Evolutionary conservation across 257 asterid species (phyloP), one percentile per base, ranked within the genome.

Genomic region (Penstemon davidsonii): DNA sequence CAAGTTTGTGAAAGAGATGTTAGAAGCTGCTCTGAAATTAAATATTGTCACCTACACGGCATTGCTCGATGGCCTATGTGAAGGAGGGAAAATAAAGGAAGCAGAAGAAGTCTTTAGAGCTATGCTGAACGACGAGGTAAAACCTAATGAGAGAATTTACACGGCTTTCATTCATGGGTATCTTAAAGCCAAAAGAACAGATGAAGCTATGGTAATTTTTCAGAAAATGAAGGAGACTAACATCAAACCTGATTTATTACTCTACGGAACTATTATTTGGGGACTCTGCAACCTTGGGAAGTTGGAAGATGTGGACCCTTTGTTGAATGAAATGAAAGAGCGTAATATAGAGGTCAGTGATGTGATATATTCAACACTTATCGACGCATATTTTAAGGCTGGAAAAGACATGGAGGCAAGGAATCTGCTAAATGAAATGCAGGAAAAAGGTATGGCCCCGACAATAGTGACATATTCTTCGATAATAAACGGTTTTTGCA

Each of bases 81-180:
- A 86, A 78, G 79, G 75, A 68, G 97, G 95, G 79, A 85, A 74
- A 73, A 68, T 92, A 65, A 78, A 71, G 64, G 90, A 88, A 82
- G 98, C 97, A 3, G 96, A 92, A 80, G 94, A 86, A 51, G 86
- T 86, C 63, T 90, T 85, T 65, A 74, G 45, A 74, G 76, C 62
- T 61, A 81, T 92, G 91, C 60, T 66, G 62, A 84, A 76, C 66
- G 87, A 83, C 62, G 88, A 80, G 50, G 74, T 88, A 61, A 68
- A 73, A 40, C 95, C 96, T 39, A 92, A 90, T 73, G 82, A 75
- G 79, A 84, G 74, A 81, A 79, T 70, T n/a, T 92, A 82, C 64
- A 90, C 97, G 3, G 90, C 92, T 67, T 81, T 90, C 50, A 69
- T 90, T 67, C 94, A 86, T 68, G 98, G 98, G 47, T 88, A 86